Conservation (phyloP, 176 grass and related monocot genomes). For the Echinochloa phyllopogon region DNA sequence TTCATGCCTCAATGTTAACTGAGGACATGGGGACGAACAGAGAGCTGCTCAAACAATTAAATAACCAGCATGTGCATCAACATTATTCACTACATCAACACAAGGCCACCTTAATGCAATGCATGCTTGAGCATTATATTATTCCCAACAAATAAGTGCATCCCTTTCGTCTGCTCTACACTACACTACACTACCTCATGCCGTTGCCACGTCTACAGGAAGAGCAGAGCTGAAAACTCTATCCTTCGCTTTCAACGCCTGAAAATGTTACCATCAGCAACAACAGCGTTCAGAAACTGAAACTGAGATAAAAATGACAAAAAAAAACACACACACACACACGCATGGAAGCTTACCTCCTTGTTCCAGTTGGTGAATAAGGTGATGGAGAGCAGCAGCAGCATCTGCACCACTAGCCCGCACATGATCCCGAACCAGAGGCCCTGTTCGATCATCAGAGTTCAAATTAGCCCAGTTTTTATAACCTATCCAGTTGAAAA, state of each 20-base stretch:
- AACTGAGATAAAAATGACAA: neutral
- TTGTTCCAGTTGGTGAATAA: conserved; percentile 14
- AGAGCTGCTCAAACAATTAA: neutral
- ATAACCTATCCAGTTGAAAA: neutral
- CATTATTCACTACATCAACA: neutral
- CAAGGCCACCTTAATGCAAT: neutral
- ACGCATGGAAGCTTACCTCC: neutral
- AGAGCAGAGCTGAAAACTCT: neutral
- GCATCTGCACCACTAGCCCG: neutral
- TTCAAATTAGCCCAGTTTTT: neutral
- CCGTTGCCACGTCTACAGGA: neutral
- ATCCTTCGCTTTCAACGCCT: neutral
- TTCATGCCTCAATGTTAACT: neutral
- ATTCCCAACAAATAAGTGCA: neutral
- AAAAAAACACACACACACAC: neutral
- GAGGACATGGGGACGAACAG: neutral
- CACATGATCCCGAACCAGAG: conserved; percentile 19
- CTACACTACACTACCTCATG: neutral
- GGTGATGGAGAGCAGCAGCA: neutral
- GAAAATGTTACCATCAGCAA: neutral
- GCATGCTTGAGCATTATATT: neutral
- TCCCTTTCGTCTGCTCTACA: neutral
- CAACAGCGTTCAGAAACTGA: neutral
- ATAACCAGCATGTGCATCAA: neutral
- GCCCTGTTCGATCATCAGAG: neutral